Evolutionary conservation across 2,329 filamentous ascomycete genomes (phyloP), one percentile per base, ranked within the genome.

Genomic region (Ceratocystis colombiana): DNA sequence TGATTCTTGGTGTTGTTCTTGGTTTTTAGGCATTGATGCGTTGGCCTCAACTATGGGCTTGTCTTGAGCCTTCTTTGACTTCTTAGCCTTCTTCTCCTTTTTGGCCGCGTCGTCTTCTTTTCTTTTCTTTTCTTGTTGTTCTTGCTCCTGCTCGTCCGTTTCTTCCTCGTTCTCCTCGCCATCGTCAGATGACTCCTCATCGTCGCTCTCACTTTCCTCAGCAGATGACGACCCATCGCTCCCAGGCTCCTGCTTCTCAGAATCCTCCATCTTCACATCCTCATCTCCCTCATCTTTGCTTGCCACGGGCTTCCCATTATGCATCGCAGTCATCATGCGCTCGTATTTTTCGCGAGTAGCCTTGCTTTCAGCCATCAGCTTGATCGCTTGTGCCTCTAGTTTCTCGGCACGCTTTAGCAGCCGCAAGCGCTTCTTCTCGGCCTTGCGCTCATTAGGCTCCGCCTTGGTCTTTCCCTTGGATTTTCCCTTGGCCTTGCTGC

Each of bases 351-450:
- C 67, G 63, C 62, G 28, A 25, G 57, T 62, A 44, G 66, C 65
- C 61, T 66, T 57, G 67, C 62, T 65, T 62, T 67, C 65, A 3
- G 57, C 55, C 66, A 78, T 70, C 44, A 82, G 68, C 72, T 76
- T 76, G 25, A 72, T 69, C 1, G 75, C 77, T 71, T 79, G 72
- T 2, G 70, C 71, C 70, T 79, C 75, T 45, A 79, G 73, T 70
- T 76, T 76, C 30, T 77, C 73, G 41, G 76, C 75, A 33, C 76
- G 75, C n/a, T 68, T 68, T 28, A 76, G 73, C 62, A 79, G 69
- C 22, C 74, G 75, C 62, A 72, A 70, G 48, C 73, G 75, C 61
- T 73, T 74, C 73, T 76, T 78, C 68, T 77, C 76, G 6, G 72
- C 69, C 69, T 77, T 77, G 62, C 62, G 62, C n/a, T 66, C 65